Base-by-base conservation (phyloP, 495 filamentous ascomycete genomes). In the Astrothelium subdiscretum region DNA sequence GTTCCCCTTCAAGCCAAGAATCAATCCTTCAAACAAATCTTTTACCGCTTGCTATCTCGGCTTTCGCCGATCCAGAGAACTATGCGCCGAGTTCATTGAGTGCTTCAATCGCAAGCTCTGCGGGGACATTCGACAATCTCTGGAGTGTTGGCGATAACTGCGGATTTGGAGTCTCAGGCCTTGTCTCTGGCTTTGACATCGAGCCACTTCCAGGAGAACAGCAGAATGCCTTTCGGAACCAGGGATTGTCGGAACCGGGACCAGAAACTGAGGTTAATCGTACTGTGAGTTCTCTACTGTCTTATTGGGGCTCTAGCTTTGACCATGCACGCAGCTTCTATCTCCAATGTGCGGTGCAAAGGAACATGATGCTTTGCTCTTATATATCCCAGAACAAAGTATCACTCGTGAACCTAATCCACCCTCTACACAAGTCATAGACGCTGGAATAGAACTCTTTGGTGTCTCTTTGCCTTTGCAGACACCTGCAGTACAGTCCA, bases 131-230 rank as follows among this genome's bases (percentile, higher is more conserved):
- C 68, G 94, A 99, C 63, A 88, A 81, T 2, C 81, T 99, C 24
- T 99, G 94, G 94, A 94, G 97, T 60, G 81, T 95, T 42, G 89
- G 85, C 15, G 94, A 99, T 70, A 97, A 97, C 71, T 90, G 85
- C 64, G 94, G 90, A 1, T 97, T 95, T 74, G 94, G 94, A 1
- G 85, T 97, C 20, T 94, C 89, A 15, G 89, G 92, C 22, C 78
- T 96, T 32, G 83, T 95, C 4, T 78, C 85, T 29, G 89, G 90
- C 1, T 90, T 94, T 71, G 82, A 87, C 60, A 76, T 89, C 31
- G 82, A 81, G 65, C 79, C 80, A 6, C 79, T 95, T 61, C 83
- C 87, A 27, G 87, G 88, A 42, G 85, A 90, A 65, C 83, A 88
- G 44, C 79, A 83, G 8, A 81, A 76, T 60, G 74, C 83, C 8